Evolutionary conservation across 495 filamentous ascomycete species (phyloP).

Genomic region (Penicillium flavigenum): DNA sequence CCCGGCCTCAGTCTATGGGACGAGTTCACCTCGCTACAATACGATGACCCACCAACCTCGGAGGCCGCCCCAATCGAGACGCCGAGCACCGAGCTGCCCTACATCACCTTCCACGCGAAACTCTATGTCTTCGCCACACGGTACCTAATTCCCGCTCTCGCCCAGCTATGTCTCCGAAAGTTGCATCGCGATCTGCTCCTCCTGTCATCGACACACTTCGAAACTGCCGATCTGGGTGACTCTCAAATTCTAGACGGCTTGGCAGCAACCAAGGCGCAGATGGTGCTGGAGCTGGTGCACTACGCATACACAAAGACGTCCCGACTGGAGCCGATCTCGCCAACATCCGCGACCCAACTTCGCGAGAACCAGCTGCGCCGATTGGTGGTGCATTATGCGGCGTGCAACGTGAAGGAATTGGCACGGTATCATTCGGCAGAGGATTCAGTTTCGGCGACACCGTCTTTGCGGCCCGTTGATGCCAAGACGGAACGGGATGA

Average conservation of each 20-base stretch:
- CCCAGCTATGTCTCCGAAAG: conserved; percentile 46
- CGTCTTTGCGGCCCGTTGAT: conserved; percentile 24
- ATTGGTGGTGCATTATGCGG: conserved; percentile 46
- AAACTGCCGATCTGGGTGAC: conserved; percentile 15
- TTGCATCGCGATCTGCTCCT: conserved; percentile 40
- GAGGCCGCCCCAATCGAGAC: conserved; percentile 17
- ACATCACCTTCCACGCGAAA: conserved; percentile 49
- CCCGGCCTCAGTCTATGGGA: conserved; percentile 44
- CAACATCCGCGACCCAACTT: conserved; percentile 45
- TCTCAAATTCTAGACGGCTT: conserved; percentile 22
- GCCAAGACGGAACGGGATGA: conserved; percentile 19
- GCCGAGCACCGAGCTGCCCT: conserved; percentile 30
- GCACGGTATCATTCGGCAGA: conserved; percentile 37
- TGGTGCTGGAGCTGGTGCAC: conserved; percentile 43
- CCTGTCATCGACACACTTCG: conserved; percentile 26
- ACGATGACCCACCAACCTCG: conserved; percentile 27
- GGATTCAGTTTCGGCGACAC: conserved; percentile 29
- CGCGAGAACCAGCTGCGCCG: conserved; percentile 47
- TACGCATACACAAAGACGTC: conserved; percentile 47
- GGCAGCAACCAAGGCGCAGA: conserved; percentile 32
- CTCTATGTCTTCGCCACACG: conserved; percentile 49
- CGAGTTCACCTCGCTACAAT: conserved; percentile 40
- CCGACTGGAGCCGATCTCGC: conserved; percentile 44
- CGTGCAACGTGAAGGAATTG: conserved; percentile 46
- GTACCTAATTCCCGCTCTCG: conserved; percentile 46